A percentile compares a stretch with the other conserved stretches of the same genome.
phyloP scores from a whole-genome alignment of 768 basidiomycete species.

The Lactarius evosmus region DNA sequence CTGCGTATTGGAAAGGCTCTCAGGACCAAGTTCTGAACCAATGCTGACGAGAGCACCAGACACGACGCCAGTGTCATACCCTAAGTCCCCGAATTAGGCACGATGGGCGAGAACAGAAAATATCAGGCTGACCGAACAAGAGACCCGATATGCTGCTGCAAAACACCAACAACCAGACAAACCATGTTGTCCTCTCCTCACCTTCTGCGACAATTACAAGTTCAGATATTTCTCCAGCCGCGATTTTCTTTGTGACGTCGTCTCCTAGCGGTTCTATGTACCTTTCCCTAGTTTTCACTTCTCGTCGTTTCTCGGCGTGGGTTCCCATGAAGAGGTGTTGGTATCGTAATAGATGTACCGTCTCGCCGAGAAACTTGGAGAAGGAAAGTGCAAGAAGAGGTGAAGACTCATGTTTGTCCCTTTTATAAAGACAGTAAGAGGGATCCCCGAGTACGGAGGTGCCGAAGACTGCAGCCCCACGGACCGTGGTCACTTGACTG shows the following conservation, averaged over 20 bases:
- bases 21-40: slow-evolving; percentile 59
- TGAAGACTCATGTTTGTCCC: background rate
- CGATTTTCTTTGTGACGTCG: slow-evolving; percentile 10
- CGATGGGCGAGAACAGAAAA: background rate
- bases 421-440: background rate
- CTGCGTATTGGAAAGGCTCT: slow-evolving; percentile 54
- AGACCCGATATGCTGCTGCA: slow-evolving; percentile 75
- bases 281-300: background rate
- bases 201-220: slow-evolving; percentile 58
- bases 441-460: background rate
- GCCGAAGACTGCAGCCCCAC: background rate
- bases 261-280: background rate
- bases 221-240: slow-evolving; percentile 54
- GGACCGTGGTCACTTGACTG: slow-evolving; percentile 6
- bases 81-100: slow-evolving; percentile 30
- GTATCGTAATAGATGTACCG: background rate
- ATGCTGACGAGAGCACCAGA: slow-evolving; percentile 80
- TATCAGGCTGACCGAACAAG: slow-evolving; percentile 56
- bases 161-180: slow-evolving; percentile 73
- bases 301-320: slow-evolving; percentile 6
- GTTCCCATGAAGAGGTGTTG: slow-evolving; percentile 1
- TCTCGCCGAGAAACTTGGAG: background rate
- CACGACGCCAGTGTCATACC: slow-evolving; percentile 80
- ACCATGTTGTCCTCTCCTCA: slow-evolving; percentile 64
- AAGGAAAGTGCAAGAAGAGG: background rate